phyloP scores from a whole-genome alignment of 495 filamentous ascomycete genomes.

The Tuber brumale region DNA sequence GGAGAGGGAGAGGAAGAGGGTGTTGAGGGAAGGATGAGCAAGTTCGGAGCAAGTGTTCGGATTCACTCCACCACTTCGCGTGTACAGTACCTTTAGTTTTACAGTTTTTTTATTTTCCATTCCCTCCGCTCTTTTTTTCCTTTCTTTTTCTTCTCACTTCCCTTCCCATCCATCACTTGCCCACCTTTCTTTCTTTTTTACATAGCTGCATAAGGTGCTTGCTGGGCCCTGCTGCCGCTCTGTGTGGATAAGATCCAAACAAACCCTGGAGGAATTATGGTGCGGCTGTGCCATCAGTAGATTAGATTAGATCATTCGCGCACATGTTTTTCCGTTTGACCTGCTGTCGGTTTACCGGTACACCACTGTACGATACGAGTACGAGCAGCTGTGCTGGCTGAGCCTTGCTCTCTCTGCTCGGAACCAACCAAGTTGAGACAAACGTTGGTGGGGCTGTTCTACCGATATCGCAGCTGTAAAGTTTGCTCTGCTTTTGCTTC shows the following conservation, averaged over 20 bases:
- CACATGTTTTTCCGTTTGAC: not conserved
- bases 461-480: not conserved
- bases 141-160: not conserved
- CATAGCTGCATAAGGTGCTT: not conserved
- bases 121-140: not conserved
- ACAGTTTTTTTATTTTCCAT: not conserved
- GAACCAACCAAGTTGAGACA: not conserved
- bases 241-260: not conserved
- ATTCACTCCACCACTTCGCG: slow-evolving; percentile 4
- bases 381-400: not conserved
- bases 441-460: not conserved
- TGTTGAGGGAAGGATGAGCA: not conserved
- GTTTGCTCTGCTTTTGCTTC: not conserved
- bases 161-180: not conserved
- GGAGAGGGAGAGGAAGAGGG: not conserved
- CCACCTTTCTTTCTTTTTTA: not conserved
- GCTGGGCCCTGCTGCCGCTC: not conserved
- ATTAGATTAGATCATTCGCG: not conserved
- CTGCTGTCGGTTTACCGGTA: not conserved
- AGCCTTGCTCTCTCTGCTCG: not conserved
- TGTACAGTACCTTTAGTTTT: not conserved
- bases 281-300: not conserved
- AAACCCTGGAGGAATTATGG: not conserved
- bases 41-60: not conserved
- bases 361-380: not conserved